Conservation (phyloP, 805 yeast genomes). For the Maudiozyma turicensis region DNA sequence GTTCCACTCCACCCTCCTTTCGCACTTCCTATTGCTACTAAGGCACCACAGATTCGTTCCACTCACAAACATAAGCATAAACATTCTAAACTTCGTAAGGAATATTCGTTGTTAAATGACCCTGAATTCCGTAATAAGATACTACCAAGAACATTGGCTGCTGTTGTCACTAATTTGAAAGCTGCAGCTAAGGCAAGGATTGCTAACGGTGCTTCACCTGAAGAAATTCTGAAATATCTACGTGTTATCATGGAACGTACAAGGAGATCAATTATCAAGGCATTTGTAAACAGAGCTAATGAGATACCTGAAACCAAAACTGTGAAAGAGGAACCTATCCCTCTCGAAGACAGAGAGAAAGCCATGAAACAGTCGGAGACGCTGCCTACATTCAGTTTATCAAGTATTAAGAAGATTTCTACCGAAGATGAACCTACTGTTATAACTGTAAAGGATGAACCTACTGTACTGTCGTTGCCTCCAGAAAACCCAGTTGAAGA, state of each 20-base stretch:
- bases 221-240: slow-evolving; percentile 24
- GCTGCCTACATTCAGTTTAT: slow-evolving; percentile 19
- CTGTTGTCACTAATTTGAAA: slow-evolving; percentile 26
- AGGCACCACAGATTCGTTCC: slow-evolving; percentile 8
- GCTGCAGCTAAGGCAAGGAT: slow-evolving; percentile 28
- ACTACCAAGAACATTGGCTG: slow-evolving; percentile 22
- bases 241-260: slow-evolving; percentile 26
- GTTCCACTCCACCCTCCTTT: slow-evolving; percentile 26
- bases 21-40: slow-evolving; percentile 24
- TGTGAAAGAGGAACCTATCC: too few species aligned
- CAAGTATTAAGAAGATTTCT: slow-evolving; percentile 9
- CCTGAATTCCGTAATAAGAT: slow-evolving; percentile 10
- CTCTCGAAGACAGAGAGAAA: too few species aligned
- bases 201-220: slow-evolving; percentile 27
- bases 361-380: slow-evolving; percentile 1
- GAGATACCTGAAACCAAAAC: background rate
- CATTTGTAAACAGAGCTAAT: background rate
- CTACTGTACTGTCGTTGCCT: background rate
- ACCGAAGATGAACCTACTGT: background rate
- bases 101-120: background rate
- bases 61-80: background rate
- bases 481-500: background rate
- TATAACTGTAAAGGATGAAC: background rate
- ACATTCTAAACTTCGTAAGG: background rate
- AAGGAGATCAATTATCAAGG: slow-evolving; percentile 18